These are phyloP conservation scores for Phyllosticta paracitricarpa DNA, from an alignment of 2,329 filamentous ascomycete genomes.

Conservation along the genomic window DNA sequence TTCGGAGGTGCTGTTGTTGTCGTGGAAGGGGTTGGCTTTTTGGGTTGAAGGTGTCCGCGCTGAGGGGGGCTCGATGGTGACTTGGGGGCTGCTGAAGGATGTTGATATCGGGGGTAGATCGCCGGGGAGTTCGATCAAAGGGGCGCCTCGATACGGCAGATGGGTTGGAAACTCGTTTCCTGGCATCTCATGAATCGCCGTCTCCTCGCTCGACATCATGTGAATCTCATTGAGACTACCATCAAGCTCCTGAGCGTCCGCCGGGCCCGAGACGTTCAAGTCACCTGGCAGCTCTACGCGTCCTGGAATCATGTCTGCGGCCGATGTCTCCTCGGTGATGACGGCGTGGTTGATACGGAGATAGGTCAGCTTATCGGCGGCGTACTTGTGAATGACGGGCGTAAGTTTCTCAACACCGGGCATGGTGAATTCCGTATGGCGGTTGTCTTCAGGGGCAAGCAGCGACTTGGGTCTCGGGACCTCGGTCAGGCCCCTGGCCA, in stretches of 20 bases:
- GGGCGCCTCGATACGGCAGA: not conserved
- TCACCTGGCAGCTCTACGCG: slow-evolving; percentile 20
- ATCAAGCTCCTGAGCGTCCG: slow-evolving; percentile 21
- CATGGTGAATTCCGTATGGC: slow-evolving; percentile 20
- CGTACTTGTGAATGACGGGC: slow-evolving; percentile 38
- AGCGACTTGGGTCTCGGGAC: slow-evolving; percentile 11
- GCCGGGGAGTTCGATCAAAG: slow-evolving; percentile 1
- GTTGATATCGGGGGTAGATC: not conserved
- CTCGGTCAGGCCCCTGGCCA: slow-evolving; percentile 24
- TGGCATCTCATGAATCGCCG: slow-evolving; percentile 29
- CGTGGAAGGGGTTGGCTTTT: not conserved
- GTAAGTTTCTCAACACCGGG: slow-evolving; percentile 47
- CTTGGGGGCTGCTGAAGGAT: not conserved
- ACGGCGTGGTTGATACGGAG: slow-evolving; percentile 46
- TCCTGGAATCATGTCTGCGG: not conserved
- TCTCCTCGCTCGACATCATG: slow-evolving; percentile 24
- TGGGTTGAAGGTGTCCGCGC: not conserved
- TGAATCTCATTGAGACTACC: slow-evolving; percentile 13
- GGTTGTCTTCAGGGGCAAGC: slow-evolving; percentile 1
- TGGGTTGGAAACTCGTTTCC: slow-evolving; percentile 19
- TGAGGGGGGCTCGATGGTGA: not conserved
- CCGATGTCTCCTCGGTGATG: slow-evolving; percentile 37
- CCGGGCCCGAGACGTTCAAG: slow-evolving; percentile 14
- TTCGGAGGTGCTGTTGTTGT: not conserved
- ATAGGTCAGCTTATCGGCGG: slow-evolving; percentile 41